Base-by-base conservation (phyloP, 2,329 filamentous ascomycete genomes). In the Penicillium occitanis region DNA sequence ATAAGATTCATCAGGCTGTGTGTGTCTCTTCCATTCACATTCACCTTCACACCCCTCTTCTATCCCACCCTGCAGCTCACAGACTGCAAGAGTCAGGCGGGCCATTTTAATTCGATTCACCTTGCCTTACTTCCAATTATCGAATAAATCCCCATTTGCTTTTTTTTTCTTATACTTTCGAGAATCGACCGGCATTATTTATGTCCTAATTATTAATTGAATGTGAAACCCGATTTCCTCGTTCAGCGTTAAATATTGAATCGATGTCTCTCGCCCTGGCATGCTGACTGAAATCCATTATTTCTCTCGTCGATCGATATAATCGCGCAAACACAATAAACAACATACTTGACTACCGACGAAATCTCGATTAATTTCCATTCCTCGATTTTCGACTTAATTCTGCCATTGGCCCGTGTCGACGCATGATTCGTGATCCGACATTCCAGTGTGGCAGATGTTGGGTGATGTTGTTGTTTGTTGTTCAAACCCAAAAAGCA, bases 381-480 rank as follows among this genome's bases (percentile, higher is more conserved):
- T 42, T 59, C 37, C 57, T 44, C 57, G 35, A 30, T n/a, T 59
- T 30, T 42, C 25, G 13, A 59, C 25, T 28, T n/a, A 2, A 44
- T n/a, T 35, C 7, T 19, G 17, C 14, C 19, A 30, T 46, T 46
- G 19, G 13, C 57, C 40, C 57, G 53, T 60, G 57, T 60, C 40
- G 40, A 46, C 25, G 22, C 7, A 46, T 46, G 40, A 60, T 60
- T 60, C 57, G 40, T 60, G 35, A 33, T 33, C n/a, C 7, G 40
- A n/a, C 57, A 60, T 60, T 60, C 57, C 57, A 44, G 57, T 42
- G 19, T 59, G 57, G 57, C 22, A 30, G 19, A 13, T 22, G n/a
- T 60, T 44, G 57, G 57, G 57, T 60, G 40, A 42, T 60, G 57
- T 58, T 58, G 53, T 60, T 60, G 55, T 60, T 60, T 60, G 57